Base-by-base conservation (phyloP, 2,329 filamentous ascomycete species). In the Pseudogymnoascus verrucosus region DNA sequence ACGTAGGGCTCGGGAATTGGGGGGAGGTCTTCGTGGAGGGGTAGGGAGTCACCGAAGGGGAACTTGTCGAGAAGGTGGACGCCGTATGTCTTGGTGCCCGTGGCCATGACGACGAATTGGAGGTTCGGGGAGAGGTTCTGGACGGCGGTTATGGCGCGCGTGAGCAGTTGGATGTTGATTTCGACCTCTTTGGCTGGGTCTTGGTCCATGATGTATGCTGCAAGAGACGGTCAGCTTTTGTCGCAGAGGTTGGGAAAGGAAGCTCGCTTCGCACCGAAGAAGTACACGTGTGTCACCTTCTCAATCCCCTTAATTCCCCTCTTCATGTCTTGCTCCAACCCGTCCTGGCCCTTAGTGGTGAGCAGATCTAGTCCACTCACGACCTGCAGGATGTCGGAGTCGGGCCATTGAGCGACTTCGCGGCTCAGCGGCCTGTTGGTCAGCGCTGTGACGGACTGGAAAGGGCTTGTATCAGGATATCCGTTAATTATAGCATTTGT, bases 281-380 rank as follows among this genome's bases (percentile, higher is more conserved):
- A 79, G 66, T 77, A 79, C 8, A 79, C 74, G 65, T 80, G 77
- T 0, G 76, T 78, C 19, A 78, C 71, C 26, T 74, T 70, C 12
- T 71, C 69, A 12, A 79, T 70, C 39, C 73, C 70, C 26, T 74
- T 71, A 7, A 78, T 74, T 7, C 68, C 70, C 16, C 57, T 23
- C 34, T 65, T 65, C 67, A 68, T 63, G 14, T 66, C 64, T 3
- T 26, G 63, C 16, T 67, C 64, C 12, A 68, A 39, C 19, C 64
- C 66, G 31, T 63, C 66, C 64, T 74, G 72, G 51, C 77, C 68
- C 61, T 74, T 72, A 5, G 69, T 69, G 16, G 74, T 71, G 11
- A 77, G 68, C 37, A 78, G 67, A 62, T 78, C 72, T 34, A 78
- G 68, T 16, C 76, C 76, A 64, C 71, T 74, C 62, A 73, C 71